Evolutionary conservation across 108 stramenopile genomes (phyloP), one percentile per base, ranked within the genome.

Genomic region (Aurantiochytrium sp.): DNA sequence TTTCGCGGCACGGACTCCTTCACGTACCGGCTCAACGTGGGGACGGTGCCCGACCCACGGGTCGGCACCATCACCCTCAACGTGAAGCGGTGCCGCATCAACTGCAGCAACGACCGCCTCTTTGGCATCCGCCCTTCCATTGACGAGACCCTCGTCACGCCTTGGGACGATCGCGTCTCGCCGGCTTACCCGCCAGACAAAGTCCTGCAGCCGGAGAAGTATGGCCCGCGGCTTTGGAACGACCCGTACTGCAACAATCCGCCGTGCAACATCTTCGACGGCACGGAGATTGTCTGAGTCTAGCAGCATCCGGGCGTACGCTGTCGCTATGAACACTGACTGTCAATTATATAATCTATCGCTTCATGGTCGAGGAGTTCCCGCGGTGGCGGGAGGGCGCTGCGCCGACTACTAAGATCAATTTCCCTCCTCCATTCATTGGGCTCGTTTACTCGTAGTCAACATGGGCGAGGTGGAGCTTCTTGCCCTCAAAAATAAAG

Each of bases 191-290:
- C 73, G 42, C 73, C 73, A 41, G 73, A 81, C 45, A 41, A 48
- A 24, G 42, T 81, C 10, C 45, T 81, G 36, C 73, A 81, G 45
- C 73, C 73, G 6, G 73, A 81, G 39, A 48, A n/a, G 73, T 81
- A 81, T 30, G 73, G 73, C 6, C 10, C 39, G 10, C 50, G 30
- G 32, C 39, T 81, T 27, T 81, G 73, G 73, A 81, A 81, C 30
- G 73, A 81, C 24, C 73, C 73, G 17, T 81, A 48, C 42, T 81
- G 73, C 24, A 24, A 48, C 73, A 81, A 81, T 30, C 73, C 73
- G 6, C 73, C 73, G n/a, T 81, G 73, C 24, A 81, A 81, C 32
- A 12, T 81, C 6, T 81, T 81, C 32, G n/a, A 32, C n/a, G 59
- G 59, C 34, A 30, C 34, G 27, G 59, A 65, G 19, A 30, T 65